Conservation (phyloP, 2,329 filamentous ascomycete genomes). For the Colletotrichum sp. region DNA sequence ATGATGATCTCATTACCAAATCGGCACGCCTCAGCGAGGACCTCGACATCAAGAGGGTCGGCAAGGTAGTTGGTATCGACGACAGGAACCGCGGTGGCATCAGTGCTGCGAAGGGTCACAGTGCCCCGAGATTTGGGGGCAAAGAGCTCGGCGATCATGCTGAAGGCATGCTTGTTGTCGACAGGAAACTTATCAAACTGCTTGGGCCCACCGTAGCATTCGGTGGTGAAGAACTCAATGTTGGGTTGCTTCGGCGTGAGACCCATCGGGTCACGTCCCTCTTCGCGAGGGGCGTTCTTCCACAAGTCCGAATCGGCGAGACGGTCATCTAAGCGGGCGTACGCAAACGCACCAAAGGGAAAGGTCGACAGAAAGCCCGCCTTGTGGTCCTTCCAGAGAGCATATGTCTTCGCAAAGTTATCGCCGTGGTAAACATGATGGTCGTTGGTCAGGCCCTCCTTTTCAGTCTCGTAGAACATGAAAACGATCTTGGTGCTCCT, state of each 20-base stretch:
- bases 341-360: constrained; percentile 68
- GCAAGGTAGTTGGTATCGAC: constrained; percentile 65
- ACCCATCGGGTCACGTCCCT: constrained; percentile 68
- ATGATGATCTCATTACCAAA: constrained; percentile 65
- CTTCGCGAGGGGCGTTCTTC: constrained; percentile 50
- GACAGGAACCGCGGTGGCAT: constrained; percentile 56
- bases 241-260: constrained; percentile 62
- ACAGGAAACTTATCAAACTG: constrained; percentile 59
- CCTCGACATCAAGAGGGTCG: constrained; percentile 62
- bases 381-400: constrained; percentile 63
- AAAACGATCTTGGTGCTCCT: constrained; percentile 50
- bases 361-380: constrained; percentile 64
- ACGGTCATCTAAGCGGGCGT: constrained; percentile 64
- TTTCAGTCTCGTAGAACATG: constrained; percentile 64
- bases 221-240: constrained; percentile 67
- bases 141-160: constrained; percentile 63
- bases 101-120: constrained; percentile 53
- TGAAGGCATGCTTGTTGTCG: constrained; percentile 60
- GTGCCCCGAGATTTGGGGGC: constrained; percentile 60
- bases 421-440: constrained; percentile 57
- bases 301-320: constrained; percentile 60
- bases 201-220: constrained; percentile 66
- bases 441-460: constrained; percentile 59
- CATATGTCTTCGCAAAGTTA: constrained; percentile 53
- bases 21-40: constrained; percentile 62